These are phyloP conservation scores for Rutstroemia sp. DNA, from an alignment of 2,329 filamentous ascomycete species.

Conservation along the genomic window DNA sequence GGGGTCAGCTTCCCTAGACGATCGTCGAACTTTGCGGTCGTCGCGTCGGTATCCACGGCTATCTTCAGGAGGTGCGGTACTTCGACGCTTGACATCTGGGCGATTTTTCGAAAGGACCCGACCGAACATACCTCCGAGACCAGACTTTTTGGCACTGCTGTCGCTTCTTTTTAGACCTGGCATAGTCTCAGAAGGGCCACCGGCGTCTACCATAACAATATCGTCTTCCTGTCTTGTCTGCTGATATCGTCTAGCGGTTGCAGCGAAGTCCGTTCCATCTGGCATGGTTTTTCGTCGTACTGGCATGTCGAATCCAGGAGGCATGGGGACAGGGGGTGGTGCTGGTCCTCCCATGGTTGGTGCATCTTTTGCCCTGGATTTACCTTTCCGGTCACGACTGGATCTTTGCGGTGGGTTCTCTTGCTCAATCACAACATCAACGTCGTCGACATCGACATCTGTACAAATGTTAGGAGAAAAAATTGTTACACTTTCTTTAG, in stretches of 20 bases:
- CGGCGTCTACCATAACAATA: slow-evolving; percentile 48
- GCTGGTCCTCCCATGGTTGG: slow-evolving; percentile 17
- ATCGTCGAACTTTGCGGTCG: slow-evolving; percentile 32
- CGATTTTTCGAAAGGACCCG: slow-evolving; percentile 37
- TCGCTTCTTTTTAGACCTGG: slow-evolving; percentile 47
- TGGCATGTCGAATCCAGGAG: slow-evolving; percentile 23
- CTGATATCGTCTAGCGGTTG: slow-evolving; percentile 43
- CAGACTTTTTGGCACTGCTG: slow-evolving; percentile 54
- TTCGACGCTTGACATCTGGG: slow-evolving; percentile 42
- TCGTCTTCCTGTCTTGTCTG: slow-evolving; percentile 60
- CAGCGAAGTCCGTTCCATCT: slow-evolving; percentile 24
- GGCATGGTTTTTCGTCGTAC: slow-evolving; percentile 19
- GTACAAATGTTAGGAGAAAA: slow-evolving; percentile 15
- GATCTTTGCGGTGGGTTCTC: slow-evolving; percentile 40
- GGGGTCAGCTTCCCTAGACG: slow-evolving; percentile 37
- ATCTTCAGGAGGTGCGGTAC: slow-evolving; percentile 44
- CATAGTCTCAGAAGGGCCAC: slow-evolving; percentile 35
- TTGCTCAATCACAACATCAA: slow-evolving; percentile 41
- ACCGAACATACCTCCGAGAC: slow-evolving; percentile 54
- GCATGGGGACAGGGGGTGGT: slow-evolving; percentile 28
- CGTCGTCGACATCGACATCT: slow-evolving; percentile 38
- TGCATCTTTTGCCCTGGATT: slow-evolving; percentile 35
- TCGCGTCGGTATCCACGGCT: slow-evolving; percentile 32
- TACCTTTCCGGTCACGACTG: slow-evolving; percentile 34
- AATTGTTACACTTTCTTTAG: slow-evolving; percentile 5